Conservation (phyloP, 2,329 filamentous ascomycete species). For the Pseudogymnoascus sp. region DNA sequence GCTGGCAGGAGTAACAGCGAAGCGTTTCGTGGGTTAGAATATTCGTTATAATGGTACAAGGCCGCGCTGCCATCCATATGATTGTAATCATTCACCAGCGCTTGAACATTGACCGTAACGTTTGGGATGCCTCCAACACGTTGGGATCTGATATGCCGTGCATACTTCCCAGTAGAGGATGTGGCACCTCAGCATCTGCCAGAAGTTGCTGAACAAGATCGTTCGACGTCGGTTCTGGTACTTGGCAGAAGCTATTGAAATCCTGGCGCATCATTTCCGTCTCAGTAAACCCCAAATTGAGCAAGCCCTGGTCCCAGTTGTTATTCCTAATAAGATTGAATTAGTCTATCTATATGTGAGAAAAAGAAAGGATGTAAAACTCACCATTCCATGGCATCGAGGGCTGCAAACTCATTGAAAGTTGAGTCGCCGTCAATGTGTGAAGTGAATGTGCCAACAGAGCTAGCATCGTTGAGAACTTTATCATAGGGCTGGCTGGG, state of each 20-base stretch:
- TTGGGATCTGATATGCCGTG: neutral
- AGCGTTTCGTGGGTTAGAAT: neutral
- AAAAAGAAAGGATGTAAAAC: conserved; percentile 1
- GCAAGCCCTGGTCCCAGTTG: conserved; percentile 29
- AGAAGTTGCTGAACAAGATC: conserved; percentile 27
- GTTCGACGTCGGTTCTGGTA: conserved; percentile 28
- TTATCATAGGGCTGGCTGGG: conserved; percentile 12
- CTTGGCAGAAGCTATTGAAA: conserved; percentile 28
- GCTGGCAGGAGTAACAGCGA: neutral
- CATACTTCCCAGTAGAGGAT: neutral
- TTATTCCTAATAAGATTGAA: conserved; percentile 20
- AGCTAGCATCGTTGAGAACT: conserved; percentile 17
- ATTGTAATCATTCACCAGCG: neutral
- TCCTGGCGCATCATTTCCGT: conserved; percentile 29
- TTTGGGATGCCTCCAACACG: conserved; percentile 10
- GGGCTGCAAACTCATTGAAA: conserved; percentile 51
- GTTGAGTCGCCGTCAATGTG: conserved; percentile 38
- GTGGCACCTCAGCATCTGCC: neutral
- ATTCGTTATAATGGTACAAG: neutral
- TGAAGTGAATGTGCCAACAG: conserved; percentile 16
- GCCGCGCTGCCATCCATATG: neutral
- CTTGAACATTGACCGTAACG: conserved; percentile 6
- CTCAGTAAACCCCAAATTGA: conserved; percentile 31
- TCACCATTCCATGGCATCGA: conserved; percentile 46
- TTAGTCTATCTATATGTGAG: conserved; percentile 15